Base-by-base conservation (phyloP, 2,329 filamentous ascomycete species). In the Xylariaceae sp. region DNA sequence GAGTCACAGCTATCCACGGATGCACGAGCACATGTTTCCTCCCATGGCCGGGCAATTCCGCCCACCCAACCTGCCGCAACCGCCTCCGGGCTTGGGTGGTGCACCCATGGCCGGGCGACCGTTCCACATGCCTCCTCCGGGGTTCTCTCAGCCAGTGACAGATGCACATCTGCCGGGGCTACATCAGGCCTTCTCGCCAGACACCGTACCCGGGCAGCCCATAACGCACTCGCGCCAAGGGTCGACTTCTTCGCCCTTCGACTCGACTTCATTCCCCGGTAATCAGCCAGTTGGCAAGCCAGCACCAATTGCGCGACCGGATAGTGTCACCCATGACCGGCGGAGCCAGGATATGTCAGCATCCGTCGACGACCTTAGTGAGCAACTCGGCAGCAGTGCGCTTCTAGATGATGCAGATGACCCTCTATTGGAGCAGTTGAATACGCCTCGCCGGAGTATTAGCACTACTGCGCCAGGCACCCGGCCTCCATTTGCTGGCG, bases 351-450 rank as follows among this genome's bases (percentile, higher is more conserved):
- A 43, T 47, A 46, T 47, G 47, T 70, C 72, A 17, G 65, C 68
- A 18, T 80, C 83, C 40, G 68, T 88, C 14, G 87, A 90, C 39
- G 78, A 86, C 34, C 66, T 85, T 38, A 83, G 81, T 46, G 77
- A 83, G 44, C 88, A 92, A 52, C 72, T 98, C 17, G 92, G 92
- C 9, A 97, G 90, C 62, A 89, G 88, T 53, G 92, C 89, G 9
- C 70, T 98, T 9, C 70, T 97, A 32, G 83, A 83, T 45, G 88
- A 94, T 56, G 81, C 61, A 54, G 86, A 70, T 64, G 83, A 69
- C 57, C 74, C 63, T 46, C 66, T 69, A 23, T 59, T 61, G 5
- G 63, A 52, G 33, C 66, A 34, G 17, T 28, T 50, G 1, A 44
- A 39, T 9, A 62, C 69, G 28, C 61, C 63, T 29, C 63, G 70